A percentile compares a stretch with the other conserved stretches of the same genome.
phyloP scores from a whole-genome alignment of 176 grass and related monocot species.

The Juncus effusus region DNA sequence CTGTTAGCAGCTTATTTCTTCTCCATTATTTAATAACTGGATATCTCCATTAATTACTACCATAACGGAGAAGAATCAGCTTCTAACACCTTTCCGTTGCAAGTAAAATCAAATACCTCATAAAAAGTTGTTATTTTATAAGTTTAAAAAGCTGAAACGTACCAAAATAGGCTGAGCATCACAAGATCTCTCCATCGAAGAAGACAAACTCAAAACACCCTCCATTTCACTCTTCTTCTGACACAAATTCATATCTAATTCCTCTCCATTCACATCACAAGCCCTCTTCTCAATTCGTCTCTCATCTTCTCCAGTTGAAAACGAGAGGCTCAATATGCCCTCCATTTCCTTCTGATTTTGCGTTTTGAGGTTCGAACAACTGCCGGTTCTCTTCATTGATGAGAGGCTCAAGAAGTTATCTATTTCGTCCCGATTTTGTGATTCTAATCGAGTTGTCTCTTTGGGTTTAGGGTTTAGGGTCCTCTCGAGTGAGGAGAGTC shows the following conservation, averaged over 20 bases:
- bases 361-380: not conserved
- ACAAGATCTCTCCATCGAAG: not conserved
- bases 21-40: too few relatives aligned
- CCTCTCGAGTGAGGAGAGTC: slow-evolving; percentile 19
- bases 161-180: not conserved
- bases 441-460: slow-evolving; percentile 7
- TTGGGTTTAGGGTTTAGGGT: slow-evolving; percentile 4
- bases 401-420: slow-evolving; percentile 12
- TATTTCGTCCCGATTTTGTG: not conserved
- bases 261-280: not conserved
- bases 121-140: not conserved
- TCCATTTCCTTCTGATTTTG: slow-evolving; percentile 9
- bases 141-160: not conserved
- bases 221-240: slow-evolving; percentile 3
- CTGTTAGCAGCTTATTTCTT: too few relatives aligned
- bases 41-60: too few relatives aligned
- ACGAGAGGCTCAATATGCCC: slow-evolving; percentile 8
- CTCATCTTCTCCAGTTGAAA: not conserved
- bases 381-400: slow-evolving; percentile 9
- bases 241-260: slow-evolving; percentile 6
- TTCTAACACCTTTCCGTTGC: not conserved
- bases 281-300: slow-evolving; percentile 3
- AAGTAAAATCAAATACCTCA: not conserved
- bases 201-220: slow-evolving; percentile 19
- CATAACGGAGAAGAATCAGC: not conserved